Percentiles rank a stretch among this genome's conserved stretches.
Evolutionary conservation across 371 early-diverging fungal species (phyloP).

Genomic region (Mucor mucedo): DNA sequence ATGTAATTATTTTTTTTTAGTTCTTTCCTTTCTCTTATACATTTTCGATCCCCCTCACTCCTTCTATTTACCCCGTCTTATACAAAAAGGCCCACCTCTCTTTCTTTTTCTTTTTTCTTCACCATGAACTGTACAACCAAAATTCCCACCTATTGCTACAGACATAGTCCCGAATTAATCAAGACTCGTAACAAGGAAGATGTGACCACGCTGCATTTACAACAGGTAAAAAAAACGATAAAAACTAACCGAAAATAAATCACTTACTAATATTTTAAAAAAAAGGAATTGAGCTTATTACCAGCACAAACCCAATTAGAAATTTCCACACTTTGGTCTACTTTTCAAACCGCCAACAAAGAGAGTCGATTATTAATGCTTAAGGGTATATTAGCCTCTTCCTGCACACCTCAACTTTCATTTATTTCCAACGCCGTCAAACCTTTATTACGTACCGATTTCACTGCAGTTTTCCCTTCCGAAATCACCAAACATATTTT

Average conservation of each 20-base stretch:
- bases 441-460: conserved; percentile 66
- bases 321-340: conserved; percentile 58
- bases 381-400: conserved; percentile 57
- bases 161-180: conserved; percentile 32
- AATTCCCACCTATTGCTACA: conserved; percentile 22
- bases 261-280: too few species aligned
- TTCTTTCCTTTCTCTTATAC: not conserved
- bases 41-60: not conserved
- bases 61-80: not conserved
- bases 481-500: conserved; percentile 85
- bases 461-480: conserved; percentile 71
- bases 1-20: not conserved
- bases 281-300: conserved; percentile 27
- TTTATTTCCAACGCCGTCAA: conserved; percentile 43
- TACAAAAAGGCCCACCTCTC: not conserved
- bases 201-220: conserved; percentile 14
- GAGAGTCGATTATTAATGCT: conserved; percentile 59
- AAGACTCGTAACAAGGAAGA: conserved; percentile 26
- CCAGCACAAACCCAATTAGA: conserved; percentile 43
- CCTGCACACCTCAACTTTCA: conserved; percentile 62
- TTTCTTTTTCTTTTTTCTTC: not conserved
- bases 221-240: conserved; percentile 10
- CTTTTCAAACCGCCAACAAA: conserved; percentile 53
- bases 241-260: not conserved
- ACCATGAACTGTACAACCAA: conserved; percentile 24